Percentiles rank a stretch among this genome's conserved stretches.
Conservation (phyloP, 2,329 filamentous ascomycete species). For the Penicillium thymicola region DNA sequence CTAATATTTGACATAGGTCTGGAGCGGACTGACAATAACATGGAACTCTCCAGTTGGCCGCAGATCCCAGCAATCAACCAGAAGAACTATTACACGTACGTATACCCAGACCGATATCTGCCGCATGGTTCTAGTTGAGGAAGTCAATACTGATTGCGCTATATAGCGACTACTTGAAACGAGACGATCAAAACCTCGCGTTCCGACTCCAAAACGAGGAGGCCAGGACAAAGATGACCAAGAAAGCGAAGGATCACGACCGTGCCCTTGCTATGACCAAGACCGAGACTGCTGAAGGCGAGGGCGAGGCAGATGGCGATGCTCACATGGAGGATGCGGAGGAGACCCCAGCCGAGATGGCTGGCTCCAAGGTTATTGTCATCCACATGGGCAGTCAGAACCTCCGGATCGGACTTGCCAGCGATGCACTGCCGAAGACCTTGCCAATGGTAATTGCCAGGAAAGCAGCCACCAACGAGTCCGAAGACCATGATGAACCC, state of each 20-base stretch:
- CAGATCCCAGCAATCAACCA: constrained; percentile 93
- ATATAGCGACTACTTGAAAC: constrained; percentile 88
- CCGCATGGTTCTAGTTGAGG: background rate
- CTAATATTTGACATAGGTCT: constrained; percentile 59
- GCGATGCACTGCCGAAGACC: constrained; percentile 89
- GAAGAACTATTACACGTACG: constrained; percentile 98
- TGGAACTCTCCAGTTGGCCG: constrained; percentile 93
- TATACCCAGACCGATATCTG: constrained; percentile 13
- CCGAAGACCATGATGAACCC: constrained; percentile 76
- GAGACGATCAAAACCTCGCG: constrained; percentile 92
- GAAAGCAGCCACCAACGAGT: constrained; percentile 73
- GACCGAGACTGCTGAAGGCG: constrained; percentile 57
- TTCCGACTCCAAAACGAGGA: constrained; percentile 86
- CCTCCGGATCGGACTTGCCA: constrained; percentile 88
- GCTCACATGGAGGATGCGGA: constrained; percentile 58
- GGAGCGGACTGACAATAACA: constrained; percentile 95
- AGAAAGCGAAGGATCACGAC: constrained; percentile 82
- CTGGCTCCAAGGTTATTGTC: constrained; percentile 87
- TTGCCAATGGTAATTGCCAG: constrained; percentile 90
- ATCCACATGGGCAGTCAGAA: constrained; percentile 97
- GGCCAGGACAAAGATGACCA: constrained; percentile 75
- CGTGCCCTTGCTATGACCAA: constrained; percentile 74
- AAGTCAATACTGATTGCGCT: constrained; percentile 13
- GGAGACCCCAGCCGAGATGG: constrained; percentile 57
- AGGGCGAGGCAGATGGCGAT: constrained; percentile 45